Percentiles rank a stretch among this genome's conserved stretches.
Evolutionary conservation across 2,329 filamentous ascomycete genomes (phyloP).

Genomic region (Diplodia scrobiculata): DNA sequence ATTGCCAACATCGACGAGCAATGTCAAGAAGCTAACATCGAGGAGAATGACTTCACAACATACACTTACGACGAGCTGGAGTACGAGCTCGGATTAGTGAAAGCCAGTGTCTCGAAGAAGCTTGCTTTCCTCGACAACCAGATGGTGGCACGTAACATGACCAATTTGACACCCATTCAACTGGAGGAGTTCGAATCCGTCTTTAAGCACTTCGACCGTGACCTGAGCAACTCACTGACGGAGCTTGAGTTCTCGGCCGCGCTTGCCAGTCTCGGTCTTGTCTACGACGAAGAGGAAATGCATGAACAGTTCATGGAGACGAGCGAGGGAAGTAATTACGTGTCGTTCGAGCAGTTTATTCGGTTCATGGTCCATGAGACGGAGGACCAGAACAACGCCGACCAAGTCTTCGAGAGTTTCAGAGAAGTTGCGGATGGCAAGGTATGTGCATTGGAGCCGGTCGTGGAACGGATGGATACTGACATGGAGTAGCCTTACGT

Average conservation of each 20-base stretch:
- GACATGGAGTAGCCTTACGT: constrained; percentile 70
- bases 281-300: constrained; percentile 98
- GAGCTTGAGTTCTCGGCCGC: constrained; percentile 97
- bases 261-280: constrained; percentile 88
- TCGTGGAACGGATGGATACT: neutral
- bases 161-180: constrained; percentile 96
- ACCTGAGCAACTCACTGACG: constrained; percentile 83
- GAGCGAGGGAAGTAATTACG: constrained; percentile 74
- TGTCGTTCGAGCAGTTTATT: constrained; percentile 98
- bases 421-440: constrained; percentile 97
- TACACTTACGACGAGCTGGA: constrained; percentile 96
- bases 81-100: constrained; percentile 90
- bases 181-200: constrained; percentile 98
- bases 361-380: constrained; percentile 99
- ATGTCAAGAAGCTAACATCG: constrained; percentile 94
- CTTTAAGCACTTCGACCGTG: constrained; percentile 95
- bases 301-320: constrained; percentile 90
- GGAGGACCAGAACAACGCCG: constrained; percentile 97
- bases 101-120: constrained; percentile 92
- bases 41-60: constrained; percentile 99
- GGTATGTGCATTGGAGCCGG: constrained; percentile 45
- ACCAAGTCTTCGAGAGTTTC: constrained; percentile 98
- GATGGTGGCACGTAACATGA: constrained; percentile 98
- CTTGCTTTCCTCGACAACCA: constrained; percentile 96
- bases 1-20: constrained; percentile 84